Conservation (phyloP, 768 basidiomycete species). For the Russula foetens region DNA sequence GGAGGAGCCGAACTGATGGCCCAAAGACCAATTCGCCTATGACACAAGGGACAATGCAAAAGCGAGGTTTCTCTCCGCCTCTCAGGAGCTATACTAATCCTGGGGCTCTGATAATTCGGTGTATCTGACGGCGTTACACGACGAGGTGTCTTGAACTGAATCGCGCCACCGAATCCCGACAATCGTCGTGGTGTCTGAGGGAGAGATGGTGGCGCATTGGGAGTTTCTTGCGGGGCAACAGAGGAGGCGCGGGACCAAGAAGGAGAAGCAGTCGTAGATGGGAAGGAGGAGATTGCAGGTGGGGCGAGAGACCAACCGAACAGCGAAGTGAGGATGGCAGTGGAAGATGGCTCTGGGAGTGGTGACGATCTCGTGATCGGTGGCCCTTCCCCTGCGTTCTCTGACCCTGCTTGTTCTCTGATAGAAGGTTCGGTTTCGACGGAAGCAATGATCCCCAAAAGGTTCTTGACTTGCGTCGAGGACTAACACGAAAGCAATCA, state of each 20-base stretch:
- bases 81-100: conserved; percentile 13
- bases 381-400: conserved; percentile 6
- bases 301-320: conserved; percentile 43
- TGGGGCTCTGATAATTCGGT: conserved; percentile 12
- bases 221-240: conserved; percentile 11
- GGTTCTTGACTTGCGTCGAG: conserved; percentile 44
- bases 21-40: conserved; percentile 19
- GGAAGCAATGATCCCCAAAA: conserved; percentile 39
- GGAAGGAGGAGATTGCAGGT: conserved; percentile 17
- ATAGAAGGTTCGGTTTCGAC: conserved; percentile 15
- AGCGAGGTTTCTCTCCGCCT: conserved; percentile 22
- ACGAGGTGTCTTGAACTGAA: conserved; percentile 13
- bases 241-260: conserved; percentile 22
- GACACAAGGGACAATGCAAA: conserved; percentile 19
- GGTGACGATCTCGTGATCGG: neutral
- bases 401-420: conserved; percentile 24
- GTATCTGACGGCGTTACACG: conserved; percentile 5
- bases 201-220: conserved; percentile 24
- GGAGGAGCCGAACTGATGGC: conserved; percentile 12
- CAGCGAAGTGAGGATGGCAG: conserved; percentile 35
- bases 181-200: conserved; percentile 19
- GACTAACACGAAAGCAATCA: conserved; percentile 35
- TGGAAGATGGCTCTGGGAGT: conserved; percentile 28
- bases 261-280: conserved; percentile 15
- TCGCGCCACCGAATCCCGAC: conserved; percentile 4